Evolutionary conservation across 495 filamentous ascomycete genomes (phyloP), one percentile per base, ranked within the genome.

Genomic region (Cenococcum geophilum): DNA sequence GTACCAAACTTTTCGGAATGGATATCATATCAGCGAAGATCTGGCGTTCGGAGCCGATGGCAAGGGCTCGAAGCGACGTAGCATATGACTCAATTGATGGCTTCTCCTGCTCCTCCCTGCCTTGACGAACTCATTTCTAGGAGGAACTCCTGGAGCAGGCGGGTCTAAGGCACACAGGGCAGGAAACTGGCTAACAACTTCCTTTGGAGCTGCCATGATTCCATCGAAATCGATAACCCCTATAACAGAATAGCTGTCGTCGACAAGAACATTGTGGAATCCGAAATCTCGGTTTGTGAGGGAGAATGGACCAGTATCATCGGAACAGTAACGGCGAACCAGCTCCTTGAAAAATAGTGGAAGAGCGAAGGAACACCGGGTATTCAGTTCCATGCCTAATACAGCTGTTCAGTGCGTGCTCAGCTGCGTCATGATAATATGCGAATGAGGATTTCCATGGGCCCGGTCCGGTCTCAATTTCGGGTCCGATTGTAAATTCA

Each of bases 181-280:
- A 18, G 61, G 64, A 36, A 42, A 59, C 47, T 64, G 64, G 8
- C 62, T 62, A 0, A 47, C 57, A 4, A 45, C 47, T 22, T 65
- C 62, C 2, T 53, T 23, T 21, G 62, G 62, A 20, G 57, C 62
- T 18, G 65, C 65, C 2, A 65, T 57, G 21, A 67, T 50, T 16
- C 49, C 57, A n/a, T 61, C 65, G 5, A 65, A 61, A 35, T 67
- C 65, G 32, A 67, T 67, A 8, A 67, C 23, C n/a, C 65, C 65
- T 9, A 65, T 42, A 32, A 67, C 65, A 0, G 61, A 36, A 55
- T 66, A 61, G 11, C 61, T 52, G 4, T 52, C 58, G 21, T 67
- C 53, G 18, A 67, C 57, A 21, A 67, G 65, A 53, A 67, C 5
- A 34, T 67, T 67, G 37, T 67, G 65, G 1, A 36, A 12, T 5